Base-by-base conservation (phyloP, 2,329 filamentous ascomycete species). In the Rutstroemia sp. region DNA sequence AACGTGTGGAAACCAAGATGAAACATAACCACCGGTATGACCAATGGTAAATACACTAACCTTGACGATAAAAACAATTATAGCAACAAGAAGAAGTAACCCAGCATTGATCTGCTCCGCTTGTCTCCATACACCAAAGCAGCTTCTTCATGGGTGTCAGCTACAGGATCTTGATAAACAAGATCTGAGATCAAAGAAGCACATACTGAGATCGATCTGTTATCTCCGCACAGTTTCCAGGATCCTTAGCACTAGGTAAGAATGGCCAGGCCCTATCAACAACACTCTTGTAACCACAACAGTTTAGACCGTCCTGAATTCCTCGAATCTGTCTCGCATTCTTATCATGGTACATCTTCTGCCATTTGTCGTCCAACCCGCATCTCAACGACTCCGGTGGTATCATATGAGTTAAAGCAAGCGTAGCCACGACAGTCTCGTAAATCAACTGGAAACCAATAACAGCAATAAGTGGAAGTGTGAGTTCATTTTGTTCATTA, bases 191-290 rank as follows among this genome's bases (percentile, higher is more conserved):
- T 10, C 17, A n/a, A 34, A 9, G 5, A 54, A 25, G 2, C 9
- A 51, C 53, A 44, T 17, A 55, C 14, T 56, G 48, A 5, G 39
- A 54, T 23, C 61, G 51, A 21, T 51, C 19, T 16, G 54, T 62
- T 21, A 45, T 42, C 14, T 54, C 34, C 10, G 52, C 47, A 50
- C 63, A 64, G 8, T 38, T 54, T 17, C 54, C 54, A 27, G 41
- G 4, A 12, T 7, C 41, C 17, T 47, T 21, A 4, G 17, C 41
- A 23, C 53, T 19, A 14, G 34, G 16, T 17, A n/a, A 73, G 57
- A 87, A 88, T 0, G 86, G 87, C 73, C 78, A 88, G 0, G 80
- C 78, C 61, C 78, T 80, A 64, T 90, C 84, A 30, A 67, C 69
- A 27, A 81, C 66, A 4, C 73, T 77, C 55, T 75, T 75, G 37